Base-by-base conservation (phyloP, 2,329 filamentous ascomycete species). In the Neophaeococcomyces mojaviensis region DNA sequence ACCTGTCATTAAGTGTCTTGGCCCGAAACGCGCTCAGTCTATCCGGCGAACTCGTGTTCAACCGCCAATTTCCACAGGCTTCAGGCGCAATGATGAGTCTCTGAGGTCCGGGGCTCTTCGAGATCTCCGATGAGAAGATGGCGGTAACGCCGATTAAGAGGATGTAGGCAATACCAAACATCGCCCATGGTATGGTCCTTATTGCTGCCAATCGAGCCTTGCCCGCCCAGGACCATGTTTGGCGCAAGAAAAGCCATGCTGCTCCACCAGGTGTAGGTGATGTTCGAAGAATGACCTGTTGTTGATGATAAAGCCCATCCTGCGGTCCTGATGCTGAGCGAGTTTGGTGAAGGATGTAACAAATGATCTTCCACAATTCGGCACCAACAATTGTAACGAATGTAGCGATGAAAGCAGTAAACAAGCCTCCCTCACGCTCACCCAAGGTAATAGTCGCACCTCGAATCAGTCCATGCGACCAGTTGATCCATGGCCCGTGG, bases 291-390 rank as follows among this genome's bases (percentile, higher is more conserved):
- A 53, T 40, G 24, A 39, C 31, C 39, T 52, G 51, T n/a, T 53
- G 49, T 35, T 53, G 49, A 39, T 51, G 46, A 30, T 53, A 41
- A 16, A 53, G 39, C 3, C 50, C 50, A 31, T 53, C 50, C 22
- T 44, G 48, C 7, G 18, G 37, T n/a, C 38, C 38, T 19, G 32
- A 12, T 26, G 20, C 26, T n/a, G 49, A 31, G 10, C 49, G 50
- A 6, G 30, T 12, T 39, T 53, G 50, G 43, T 53, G 50, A 12
- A 44, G 28, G 15, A 39, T 38, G 32, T 46, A 53, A 30, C 26
- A 36, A n/a, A 53, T 24, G 33, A 53, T 46, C 22, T 46, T 49
- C 50, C 50, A 53, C 12, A 53, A 40, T n/a, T 42, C 22, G 32
- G 44, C 40, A 16, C 50, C 49, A 30, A 43, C 46, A 22, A 45